Conservation (phyloP, 2,329 filamentous ascomycete species). For the Botrytis deweyae region DNA sequence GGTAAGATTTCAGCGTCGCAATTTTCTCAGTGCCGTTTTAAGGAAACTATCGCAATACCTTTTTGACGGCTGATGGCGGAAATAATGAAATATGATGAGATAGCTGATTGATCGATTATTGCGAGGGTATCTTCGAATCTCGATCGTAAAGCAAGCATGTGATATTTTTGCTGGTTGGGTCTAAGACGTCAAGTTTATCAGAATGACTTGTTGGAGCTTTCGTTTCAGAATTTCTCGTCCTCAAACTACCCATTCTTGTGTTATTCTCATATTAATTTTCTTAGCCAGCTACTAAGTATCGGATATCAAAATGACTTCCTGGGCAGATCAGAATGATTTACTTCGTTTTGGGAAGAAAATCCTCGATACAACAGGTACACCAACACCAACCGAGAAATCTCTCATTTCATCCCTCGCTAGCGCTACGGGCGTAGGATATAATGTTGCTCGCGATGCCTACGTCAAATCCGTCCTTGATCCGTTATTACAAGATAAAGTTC, state of each 20-base stretch:
- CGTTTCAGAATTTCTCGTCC: fast-evolving
- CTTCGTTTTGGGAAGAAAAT: slow-evolving; percentile 22
- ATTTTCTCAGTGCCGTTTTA: neutral
- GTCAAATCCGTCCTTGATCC: slow-evolving; percentile 25
- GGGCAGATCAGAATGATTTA: slow-evolving; percentile 23
- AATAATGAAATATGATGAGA: neutral
- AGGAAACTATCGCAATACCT: too few relatives aligned
- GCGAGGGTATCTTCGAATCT: neutral
- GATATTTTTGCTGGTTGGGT: neutral
- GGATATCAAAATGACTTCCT: slow-evolving; percentile 10
- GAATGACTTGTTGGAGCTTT: neutral
- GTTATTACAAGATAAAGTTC: slow-evolving; percentile 23
- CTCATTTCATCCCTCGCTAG: slow-evolving; percentile 23
- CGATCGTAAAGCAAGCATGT: neutral
- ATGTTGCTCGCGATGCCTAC: slow-evolving; percentile 24
- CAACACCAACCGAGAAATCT: slow-evolving; percentile 23
- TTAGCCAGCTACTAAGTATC: neutral
- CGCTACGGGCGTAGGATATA: slow-evolving; percentile 23
- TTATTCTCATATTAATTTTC: too few relatives aligned
- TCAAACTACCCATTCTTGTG: too few relatives aligned
- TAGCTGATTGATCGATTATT: neutral
- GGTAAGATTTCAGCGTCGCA: neutral
- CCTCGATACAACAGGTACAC: slow-evolving; percentile 21
- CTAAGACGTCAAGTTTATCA: neutral
- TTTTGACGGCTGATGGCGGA: neutral